phyloP scores from a whole-genome alignment of 371 early-diverging fungal species.

The Apophysomyces elegans region DNA sequence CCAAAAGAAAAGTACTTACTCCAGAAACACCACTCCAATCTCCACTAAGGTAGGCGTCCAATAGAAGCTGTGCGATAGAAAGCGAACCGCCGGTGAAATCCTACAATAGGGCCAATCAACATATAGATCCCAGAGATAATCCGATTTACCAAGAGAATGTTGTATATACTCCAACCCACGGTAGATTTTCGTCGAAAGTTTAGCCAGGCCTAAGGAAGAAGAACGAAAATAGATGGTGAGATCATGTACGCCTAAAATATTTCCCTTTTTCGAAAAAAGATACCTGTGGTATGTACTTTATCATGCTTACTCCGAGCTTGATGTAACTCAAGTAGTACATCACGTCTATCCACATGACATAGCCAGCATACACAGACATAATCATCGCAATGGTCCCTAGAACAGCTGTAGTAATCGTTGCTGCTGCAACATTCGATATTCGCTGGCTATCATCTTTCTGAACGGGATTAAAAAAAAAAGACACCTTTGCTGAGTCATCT shows the following conservation, averaged over 20 bases:
- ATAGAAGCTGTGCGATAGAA: slow-evolving; percentile 77
- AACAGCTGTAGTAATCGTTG: slow-evolving; percentile 42
- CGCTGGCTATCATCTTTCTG: slow-evolving; percentile 53
- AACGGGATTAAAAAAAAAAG: slow-evolving; percentile 4
- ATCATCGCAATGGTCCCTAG: slow-evolving; percentile 45
- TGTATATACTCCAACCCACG: slow-evolving; percentile 91
- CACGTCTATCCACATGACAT: slow-evolving; percentile 61
- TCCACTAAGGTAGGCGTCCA: slow-evolving; percentile 72
- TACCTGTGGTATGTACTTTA: slow-evolving; percentile 93
- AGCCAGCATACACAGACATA: slow-evolving; percentile 29
- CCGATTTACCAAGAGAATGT: slow-evolving; percentile 71
- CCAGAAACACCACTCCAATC: slow-evolving; percentile 78
- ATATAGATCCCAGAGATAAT: background rate
- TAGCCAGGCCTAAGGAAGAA: slow-evolving; percentile 58
- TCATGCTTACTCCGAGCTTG: slow-evolving; percentile 76
- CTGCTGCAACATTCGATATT: slow-evolving; percentile 40
- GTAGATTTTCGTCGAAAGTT: slow-evolving; percentile 84
- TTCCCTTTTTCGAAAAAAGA: background rate
- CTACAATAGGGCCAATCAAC: slow-evolving; percentile 20
- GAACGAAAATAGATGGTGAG: background rate
- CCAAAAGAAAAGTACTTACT: slow-evolving; percentile 31
- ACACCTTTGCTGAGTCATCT: background rate
- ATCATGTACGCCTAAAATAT: background rate
- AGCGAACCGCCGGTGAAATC: slow-evolving; percentile 90
- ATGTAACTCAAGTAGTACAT: slow-evolving; percentile 81